Base-by-base conservation (phyloP, 2,329 filamentous ascomycete genomes). In the Chaetothyriales sp. region DNA sequence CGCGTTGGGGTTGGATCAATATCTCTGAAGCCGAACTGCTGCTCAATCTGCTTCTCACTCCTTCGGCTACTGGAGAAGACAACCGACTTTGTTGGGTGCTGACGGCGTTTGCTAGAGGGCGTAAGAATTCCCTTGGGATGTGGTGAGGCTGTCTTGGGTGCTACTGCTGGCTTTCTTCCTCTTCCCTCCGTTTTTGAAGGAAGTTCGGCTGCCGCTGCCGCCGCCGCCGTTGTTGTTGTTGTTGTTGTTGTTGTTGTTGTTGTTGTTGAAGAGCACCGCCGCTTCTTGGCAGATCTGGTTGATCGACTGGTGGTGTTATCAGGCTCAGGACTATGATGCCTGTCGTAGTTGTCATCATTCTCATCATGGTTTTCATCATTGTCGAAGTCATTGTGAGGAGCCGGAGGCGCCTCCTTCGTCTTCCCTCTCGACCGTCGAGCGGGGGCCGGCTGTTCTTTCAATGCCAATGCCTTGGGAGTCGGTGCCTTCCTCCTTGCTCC, bases 1-100 rank as follows among this genome's bases (percentile, higher is more conserved):
- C 51, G 54, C 44, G 54, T 59, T 46, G 15, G 47, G 40, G 56
- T 57, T 18, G 22, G 54, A 28, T 51, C 53, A 43, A 62, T 61
- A 44, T 62, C 59, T 45, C 58, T 61, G 57, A 62, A 62, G 2
- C 60, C 60, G 22, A 62, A 43, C 22, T 60, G 58, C 46, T 58
- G 56, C 44, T 56, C 54, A 33, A 61, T 57, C 43, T 52, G 49
- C 37, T 51, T 55, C 33, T 59, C 56, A 40, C 33, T 40, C 2
- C 10, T 40, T 15, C 33, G 33, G 22, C 59, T 52, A 28, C 50
- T 48, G 18, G 60, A 54, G 51, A 59, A 60, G n/a, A 56, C 54
- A 29, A 61, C 59, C 9, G 59, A 58, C 47, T 61, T 62, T 18
- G 54, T 52, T 7, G 52, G 51, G 9, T 54, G 52, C 2, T 19